Percentiles rank a stretch among this genome's conserved stretches.
phyloP scores from a whole-genome alignment of 768 basidiomycete species.

The Flagelloscypha sp. region DNA sequence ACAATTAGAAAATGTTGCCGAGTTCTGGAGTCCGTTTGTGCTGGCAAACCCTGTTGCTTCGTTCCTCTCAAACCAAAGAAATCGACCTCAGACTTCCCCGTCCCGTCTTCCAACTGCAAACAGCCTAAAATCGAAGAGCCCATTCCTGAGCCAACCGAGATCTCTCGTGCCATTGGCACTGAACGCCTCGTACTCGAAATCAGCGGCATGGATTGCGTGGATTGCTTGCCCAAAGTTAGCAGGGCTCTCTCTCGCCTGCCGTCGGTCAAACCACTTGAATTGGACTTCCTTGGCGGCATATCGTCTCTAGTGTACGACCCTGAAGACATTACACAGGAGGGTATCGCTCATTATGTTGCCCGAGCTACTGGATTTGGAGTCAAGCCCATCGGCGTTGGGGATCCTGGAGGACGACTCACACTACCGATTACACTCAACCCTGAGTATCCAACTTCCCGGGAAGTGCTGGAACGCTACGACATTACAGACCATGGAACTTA shows the following conservation, averaged over 20 bases:
- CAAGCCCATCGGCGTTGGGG: conserved; percentile 7
- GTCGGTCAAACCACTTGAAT: conserved; percentile 10
- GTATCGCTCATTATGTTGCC: conserved; percentile 12
- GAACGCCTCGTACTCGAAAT: conserved; percentile 16
- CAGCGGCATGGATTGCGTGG: conserved; percentile 17
- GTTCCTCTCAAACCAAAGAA: too few relatives aligned
- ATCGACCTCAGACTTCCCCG: too few relatives aligned
- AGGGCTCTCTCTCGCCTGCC: conserved; percentile 13
- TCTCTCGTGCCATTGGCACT: too few relatives aligned
- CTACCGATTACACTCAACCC: conserved; percentile 9
- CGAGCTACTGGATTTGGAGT: conserved; percentile 15
- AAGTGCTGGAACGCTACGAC: conserved; percentile 6
- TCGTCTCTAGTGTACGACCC: conserved; percentile 12
- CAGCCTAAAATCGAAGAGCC: too few relatives aligned
- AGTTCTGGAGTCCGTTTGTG: too few relatives aligned
- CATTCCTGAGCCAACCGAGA: too few relatives aligned
- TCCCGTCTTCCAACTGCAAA: too few relatives aligned
- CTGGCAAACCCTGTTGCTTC: too few relatives aligned
- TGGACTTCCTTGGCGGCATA: conserved; percentile 12
- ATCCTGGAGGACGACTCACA: conserved; percentile 2
- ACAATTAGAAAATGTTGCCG: too few relatives aligned
- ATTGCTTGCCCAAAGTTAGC: conserved; percentile 12
- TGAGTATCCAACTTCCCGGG: background rate
- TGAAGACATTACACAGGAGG: conserved; percentile 11
- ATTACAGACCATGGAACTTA: conserved; percentile 6